Percentiles rank a stretch among this genome's conserved stretches.
phyloP scores from a whole-genome alignment of 345 rosid species.

The Arabidopsis suecica region DNA sequence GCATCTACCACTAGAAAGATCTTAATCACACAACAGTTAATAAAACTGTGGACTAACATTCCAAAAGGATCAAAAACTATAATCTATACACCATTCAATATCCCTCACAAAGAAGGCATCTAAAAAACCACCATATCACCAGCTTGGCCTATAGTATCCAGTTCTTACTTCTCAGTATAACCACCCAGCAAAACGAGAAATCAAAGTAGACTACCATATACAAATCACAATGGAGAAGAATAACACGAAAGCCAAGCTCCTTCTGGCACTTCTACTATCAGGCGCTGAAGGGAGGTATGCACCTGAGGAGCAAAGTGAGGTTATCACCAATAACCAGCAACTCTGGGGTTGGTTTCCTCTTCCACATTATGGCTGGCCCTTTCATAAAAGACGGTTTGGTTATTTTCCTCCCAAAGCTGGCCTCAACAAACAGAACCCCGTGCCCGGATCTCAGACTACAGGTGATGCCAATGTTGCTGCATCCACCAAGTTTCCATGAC shows the following conservation, averaged over 20 bases:
- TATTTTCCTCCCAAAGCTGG: neutral
- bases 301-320: neutral
- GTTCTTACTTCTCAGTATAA: neutral
- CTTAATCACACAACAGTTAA: neutral
- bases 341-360: neutral
- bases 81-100: slow-evolving; percentile 13
- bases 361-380: neutral
- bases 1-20: slow-evolving; percentile 4
- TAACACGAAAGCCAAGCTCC: slow-evolving; percentile 12
- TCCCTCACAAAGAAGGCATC: neutral
- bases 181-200: slow-evolving; percentile 10
- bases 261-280: slow-evolving; percentile 21
- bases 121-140: slow-evolving; percentile 18
- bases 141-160: slow-evolving; percentile 29
- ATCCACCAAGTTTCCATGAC: slow-evolving; percentile 23
- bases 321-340: slow-evolving; percentile 8
- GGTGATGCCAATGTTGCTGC: slow-evolving; percentile 5
- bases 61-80: slow-evolving; percentile 18
- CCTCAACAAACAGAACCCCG: neutral
- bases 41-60: neutral
- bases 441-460: slow-evolving; percentile 8
- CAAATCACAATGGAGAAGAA: slow-evolving; percentile 20
- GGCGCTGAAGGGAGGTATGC: slow-evolving; percentile 20
- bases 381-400: neutral
- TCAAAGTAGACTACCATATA: neutral